Base-by-base conservation (phyloP, 1,139 yeast species). In the Scheffersomyces lignicola region DNA sequence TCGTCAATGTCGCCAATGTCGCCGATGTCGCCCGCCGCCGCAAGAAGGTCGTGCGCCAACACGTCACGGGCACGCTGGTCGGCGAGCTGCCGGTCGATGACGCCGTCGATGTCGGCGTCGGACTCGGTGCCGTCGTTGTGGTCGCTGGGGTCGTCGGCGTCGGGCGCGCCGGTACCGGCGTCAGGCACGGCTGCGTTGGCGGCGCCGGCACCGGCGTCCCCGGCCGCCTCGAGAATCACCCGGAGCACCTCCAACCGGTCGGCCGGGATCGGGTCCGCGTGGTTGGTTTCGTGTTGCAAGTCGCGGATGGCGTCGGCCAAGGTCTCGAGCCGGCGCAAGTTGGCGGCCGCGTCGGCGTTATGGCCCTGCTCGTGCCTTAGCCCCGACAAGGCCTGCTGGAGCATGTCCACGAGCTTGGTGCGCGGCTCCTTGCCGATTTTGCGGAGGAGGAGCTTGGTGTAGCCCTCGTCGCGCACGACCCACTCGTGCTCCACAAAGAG, bases 381-480 rank as follows among this genome's bases (percentile, higher is more conserved):
- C 1, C 58, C 58, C 16, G 56, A 41, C 14, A 64, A 43, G 6
- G 59, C 59, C 37, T 61, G 54, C 38, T 59, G 58, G 30, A 68
- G 54, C 58, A 68, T 55, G 35, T 69, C 73, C 12, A 61, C 58
- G 42, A 70, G 56, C 34, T 59, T 64, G 1, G 71, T 58, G 30
- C 73, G 62, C 31, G 74, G 77, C 42, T 76, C 81, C 28, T 72
- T 70, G 4, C 89, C 89, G 32, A 83, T 72, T 40, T 70, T 73
- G 40, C 67, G 74, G 36, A 69, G 52, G 16, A 83, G 61, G 49
- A 81, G 62, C 50, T 76, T 79, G 26, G 65, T 56, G 52, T 80
- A 82, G 0, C 86, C 86, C 32, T 79, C 79, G 52, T 83, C 92
- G 36, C 80, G 62, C 1, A 77, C 76, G n/a, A 83, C 83, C 78